Conservation (phyloP, 2,329 filamentous ascomycete genomes). For the Zelopaecilomyces penicillatus region DNA sequence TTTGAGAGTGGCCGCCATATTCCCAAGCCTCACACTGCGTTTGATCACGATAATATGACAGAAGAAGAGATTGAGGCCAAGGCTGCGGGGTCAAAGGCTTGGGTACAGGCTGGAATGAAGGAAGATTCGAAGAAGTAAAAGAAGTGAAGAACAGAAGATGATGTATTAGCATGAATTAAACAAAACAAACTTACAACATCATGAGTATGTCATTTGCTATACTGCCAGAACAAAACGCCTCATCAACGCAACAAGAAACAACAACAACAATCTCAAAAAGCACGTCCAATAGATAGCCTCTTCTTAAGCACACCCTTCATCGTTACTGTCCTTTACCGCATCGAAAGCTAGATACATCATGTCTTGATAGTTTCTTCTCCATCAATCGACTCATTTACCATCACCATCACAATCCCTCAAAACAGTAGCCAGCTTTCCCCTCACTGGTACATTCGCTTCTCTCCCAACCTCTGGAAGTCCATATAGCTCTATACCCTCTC, state of each 20-base stretch:
- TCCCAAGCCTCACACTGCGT: constrained; percentile 55
- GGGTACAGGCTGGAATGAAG: constrained; percentile 65
- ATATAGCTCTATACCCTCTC: constrained; percentile 41
- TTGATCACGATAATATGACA: constrained; percentile 35
- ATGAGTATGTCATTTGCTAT: too few species aligned
- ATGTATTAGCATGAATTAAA: neutral
- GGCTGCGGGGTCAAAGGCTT: constrained; percentile 44
- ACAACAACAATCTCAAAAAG: too few species aligned
- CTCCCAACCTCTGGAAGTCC: constrained; percentile 27
- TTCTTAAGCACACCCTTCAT: too few species aligned
- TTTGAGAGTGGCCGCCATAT: constrained; percentile 71
- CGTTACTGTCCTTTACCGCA: too few species aligned
- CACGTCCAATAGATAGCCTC: too few species aligned
- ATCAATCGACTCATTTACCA: neutral
- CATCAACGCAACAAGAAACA: too few species aligned
- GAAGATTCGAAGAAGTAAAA: constrained; percentile 47
- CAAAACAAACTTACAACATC: too few species aligned
- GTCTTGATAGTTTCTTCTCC: too few species aligned
- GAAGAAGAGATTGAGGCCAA: constrained; percentile 49
- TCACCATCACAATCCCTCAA: neutral
- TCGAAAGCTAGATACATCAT: too few species aligned
- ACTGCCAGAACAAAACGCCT: too few species aligned
- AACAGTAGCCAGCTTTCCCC: constrained; percentile 18
- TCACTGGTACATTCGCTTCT: constrained; percentile 30
- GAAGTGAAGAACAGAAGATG: neutral